Evolutionary conservation across 1,284 basidiomycete genomes (phyloP).

Genomic region (Heterobasidion annosum): DNA sequence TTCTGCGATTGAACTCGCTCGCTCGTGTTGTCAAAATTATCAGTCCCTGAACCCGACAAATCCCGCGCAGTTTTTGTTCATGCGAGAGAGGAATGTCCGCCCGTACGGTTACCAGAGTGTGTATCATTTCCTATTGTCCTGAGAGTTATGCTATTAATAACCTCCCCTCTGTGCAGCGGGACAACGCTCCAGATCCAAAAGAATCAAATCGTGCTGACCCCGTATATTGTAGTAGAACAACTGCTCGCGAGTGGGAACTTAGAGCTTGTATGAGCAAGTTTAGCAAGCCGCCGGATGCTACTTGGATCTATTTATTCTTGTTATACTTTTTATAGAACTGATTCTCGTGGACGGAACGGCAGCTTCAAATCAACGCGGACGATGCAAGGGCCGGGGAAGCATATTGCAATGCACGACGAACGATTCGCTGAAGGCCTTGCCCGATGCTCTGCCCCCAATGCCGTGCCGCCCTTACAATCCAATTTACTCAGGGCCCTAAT

Average conservation of each 20-base stretch:
- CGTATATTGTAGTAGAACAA: slow-evolving; percentile 64
- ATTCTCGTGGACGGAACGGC: no score
- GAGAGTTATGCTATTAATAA: no score
- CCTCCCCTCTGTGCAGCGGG: slow-evolving; percentile 34
- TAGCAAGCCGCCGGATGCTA: background rate
- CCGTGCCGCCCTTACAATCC: no score
- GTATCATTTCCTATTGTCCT: slow-evolving; percentile 14
- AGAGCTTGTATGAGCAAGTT: slow-evolving; percentile 51
- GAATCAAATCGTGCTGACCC: slow-evolving; percentile 61
- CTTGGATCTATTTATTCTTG: background rate
- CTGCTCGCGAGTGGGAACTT: slow-evolving; percentile 60
- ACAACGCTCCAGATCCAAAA: slow-evolving; percentile 54
- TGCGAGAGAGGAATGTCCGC: slow-evolving; percentile 62
- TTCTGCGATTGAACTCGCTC: background rate
- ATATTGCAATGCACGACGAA: no score
- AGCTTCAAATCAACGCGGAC: no score
- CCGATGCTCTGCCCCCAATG: no score
- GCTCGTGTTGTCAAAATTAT: background rate
- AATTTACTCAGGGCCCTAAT: no score
- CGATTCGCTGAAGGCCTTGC: no score
- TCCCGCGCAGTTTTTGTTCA: slow-evolving; percentile 72
- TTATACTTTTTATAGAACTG: no score
- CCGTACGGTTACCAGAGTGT: slow-evolving; percentile 67
- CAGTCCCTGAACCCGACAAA: slow-evolving; percentile 72
- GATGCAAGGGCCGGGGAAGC: no score